Conservation (phyloP, 305 asterid species). For the Fraxinus xanthoxyloides region DNA sequence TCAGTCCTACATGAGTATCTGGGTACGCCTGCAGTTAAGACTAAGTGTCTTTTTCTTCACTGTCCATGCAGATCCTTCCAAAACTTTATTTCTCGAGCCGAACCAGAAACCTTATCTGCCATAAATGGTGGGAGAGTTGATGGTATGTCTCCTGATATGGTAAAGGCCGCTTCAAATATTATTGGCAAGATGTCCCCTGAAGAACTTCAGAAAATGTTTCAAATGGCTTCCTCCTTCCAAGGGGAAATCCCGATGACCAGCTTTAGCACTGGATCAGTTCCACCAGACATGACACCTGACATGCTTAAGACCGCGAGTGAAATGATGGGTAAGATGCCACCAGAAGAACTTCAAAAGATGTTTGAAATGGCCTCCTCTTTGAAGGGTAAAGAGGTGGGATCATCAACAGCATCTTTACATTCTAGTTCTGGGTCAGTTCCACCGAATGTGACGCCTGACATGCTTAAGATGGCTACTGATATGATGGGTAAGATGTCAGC, state of each 20-base stretch:
- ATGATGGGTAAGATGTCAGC: conserved; percentile 90
- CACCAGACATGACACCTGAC: conserved; percentile 67
- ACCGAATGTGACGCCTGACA: conserved; percentile 64
- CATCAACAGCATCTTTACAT: conserved; percentile 39
- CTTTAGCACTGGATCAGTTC: conserved; percentile 54
- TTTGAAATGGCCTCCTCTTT: conserved; percentile 61
- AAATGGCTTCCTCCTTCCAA: conserved; percentile 74
- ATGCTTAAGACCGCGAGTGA: conserved; percentile 85
- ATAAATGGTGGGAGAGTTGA: conserved; percentile 69
- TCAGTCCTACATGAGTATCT: background rate
- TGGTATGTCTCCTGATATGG: conserved; percentile 80
- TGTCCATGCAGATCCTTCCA: conserved; percentile 66
- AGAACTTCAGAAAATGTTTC: conserved; percentile 77
- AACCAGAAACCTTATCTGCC: conserved; percentile 77
- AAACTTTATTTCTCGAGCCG: conserved; percentile 67
- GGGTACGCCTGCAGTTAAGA: background rate
- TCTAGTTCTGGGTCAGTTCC: conserved; percentile 47
- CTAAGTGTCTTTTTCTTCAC: conserved; percentile 22
- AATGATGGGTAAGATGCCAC: conserved; percentile 89
- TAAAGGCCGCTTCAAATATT: conserved; percentile 68
- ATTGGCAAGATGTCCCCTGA: conserved; percentile 86
- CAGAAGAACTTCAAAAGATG: conserved; percentile 76
- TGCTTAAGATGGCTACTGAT: conserved; percentile 86
- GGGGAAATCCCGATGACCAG: conserved; percentile 53
- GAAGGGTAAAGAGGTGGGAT: conserved; percentile 36